phyloP scores from a whole-genome alignment of 2,329 filamentous ascomycete genomes.

The Penicillium psychrosexuale region DNA sequence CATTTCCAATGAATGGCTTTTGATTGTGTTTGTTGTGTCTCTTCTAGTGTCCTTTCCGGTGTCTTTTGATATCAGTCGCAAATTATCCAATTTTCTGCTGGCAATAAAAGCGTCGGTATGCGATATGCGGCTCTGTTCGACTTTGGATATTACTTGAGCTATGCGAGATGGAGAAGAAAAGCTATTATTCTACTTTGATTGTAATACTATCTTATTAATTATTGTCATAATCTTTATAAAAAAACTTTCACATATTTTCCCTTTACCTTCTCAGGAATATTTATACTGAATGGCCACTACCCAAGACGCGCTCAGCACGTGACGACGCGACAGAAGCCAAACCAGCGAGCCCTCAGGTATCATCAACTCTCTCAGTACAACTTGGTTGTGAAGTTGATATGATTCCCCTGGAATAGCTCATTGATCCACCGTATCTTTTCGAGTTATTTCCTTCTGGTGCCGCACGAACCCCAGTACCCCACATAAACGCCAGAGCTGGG shows the following conservation, averaged over 20 bases:
- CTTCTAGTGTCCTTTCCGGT: not conserved
- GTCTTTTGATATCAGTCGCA: not conserved
- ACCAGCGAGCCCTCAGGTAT: not conserved
- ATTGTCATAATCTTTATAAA: not conserved
- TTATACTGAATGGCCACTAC: not conserved
- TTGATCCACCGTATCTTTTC: not conserved
- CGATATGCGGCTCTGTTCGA: not conserved
- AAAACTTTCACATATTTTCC: not conserved
- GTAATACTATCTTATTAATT: not conserved
- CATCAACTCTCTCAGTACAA: not conserved
- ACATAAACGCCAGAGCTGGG: not conserved
- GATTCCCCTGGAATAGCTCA: not conserved
- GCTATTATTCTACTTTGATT: not conserved
- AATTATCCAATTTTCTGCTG: not conserved
- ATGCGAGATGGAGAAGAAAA: not conserved
- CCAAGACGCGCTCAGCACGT: slow-evolving; percentile 1
- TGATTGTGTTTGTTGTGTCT: not conserved
- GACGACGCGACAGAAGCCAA: slow-evolving; percentile 1
- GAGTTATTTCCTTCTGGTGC: not conserved
- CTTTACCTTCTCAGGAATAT: not conserved
- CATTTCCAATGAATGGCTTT: no score
- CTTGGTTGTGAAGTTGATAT: not conserved
- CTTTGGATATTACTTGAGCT: not conserved
- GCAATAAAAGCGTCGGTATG: not conserved
- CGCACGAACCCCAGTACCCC: not conserved